These are phyloP conservation scores for Sordaria brevicollis DNA, from an alignment of 495 filamentous ascomycete genomes.

Conservation along the genomic window DNA sequence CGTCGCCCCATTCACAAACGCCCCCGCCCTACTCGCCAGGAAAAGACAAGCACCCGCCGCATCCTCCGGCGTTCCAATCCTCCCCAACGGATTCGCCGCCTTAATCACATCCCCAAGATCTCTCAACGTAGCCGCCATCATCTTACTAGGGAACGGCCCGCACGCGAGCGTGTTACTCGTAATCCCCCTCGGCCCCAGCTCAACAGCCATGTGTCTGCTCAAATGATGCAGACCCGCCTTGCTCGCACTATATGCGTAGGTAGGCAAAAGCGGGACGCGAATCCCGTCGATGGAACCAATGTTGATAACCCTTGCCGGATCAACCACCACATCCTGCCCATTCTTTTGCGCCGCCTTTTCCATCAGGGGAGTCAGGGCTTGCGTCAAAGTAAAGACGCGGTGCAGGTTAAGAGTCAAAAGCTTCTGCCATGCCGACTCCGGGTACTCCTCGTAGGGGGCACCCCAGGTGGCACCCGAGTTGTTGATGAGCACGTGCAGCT, in stretches of 20 bases:
- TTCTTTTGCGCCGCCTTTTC: constrained; percentile 36
- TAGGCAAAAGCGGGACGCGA: constrained; percentile 58
- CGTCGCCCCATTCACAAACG: constrained; percentile 69
- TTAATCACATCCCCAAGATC: constrained; percentile 52
- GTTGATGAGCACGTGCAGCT: constrained; percentile 68
- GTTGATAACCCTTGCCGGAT: constrained; percentile 60
- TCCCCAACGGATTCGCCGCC: constrained; percentile 52
- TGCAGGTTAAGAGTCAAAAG: constrained; percentile 74
- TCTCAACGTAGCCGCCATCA: constrained; percentile 67
- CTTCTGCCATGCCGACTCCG: constrained; percentile 59
- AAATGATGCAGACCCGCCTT: constrained; percentile 74
- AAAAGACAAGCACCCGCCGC: constrained; percentile 71
- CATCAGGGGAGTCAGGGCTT: constrained; percentile 60
- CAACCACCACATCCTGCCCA: constrained; percentile 17
- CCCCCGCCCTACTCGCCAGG: constrained; percentile 57
- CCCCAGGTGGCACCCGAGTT: constrained; percentile 78
- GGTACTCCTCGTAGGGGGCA: constrained; percentile 58
- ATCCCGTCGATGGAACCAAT: constrained; percentile 70
- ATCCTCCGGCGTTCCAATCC: constrained; percentile 62
- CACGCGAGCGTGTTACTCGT: constrained; percentile 52
- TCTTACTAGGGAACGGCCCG: constrained; percentile 73
- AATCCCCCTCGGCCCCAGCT: constrained; percentile 59
- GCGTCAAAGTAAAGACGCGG: constrained; percentile 69
- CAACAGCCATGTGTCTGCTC: constrained; percentile 56
- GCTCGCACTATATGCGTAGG: constrained; percentile 63